Conservation (phyloP, 345 rosid species). For the Lagerstroemia speciosa region DNA sequence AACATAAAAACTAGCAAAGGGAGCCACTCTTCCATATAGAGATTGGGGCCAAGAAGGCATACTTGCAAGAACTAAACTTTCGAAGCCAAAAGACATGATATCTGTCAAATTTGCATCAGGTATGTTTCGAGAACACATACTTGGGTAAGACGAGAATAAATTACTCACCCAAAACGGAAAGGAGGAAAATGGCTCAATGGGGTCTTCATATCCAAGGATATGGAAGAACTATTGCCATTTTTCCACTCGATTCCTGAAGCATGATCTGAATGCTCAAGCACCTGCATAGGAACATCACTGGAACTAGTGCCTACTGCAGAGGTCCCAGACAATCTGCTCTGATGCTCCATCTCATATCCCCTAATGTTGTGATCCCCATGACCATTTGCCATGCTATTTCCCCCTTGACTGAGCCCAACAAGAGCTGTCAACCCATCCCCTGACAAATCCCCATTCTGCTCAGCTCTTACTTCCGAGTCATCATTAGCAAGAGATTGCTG, state of each 20-base stretch:
- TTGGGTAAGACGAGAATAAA: conserved; percentile 5
- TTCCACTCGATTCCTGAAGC: conserved; percentile 70
- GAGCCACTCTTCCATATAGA: neutral
- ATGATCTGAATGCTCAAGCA: conserved; percentile 58
- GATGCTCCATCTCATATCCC: conserved; percentile 40
- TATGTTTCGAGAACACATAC: neutral
- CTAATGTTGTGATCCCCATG: conserved; percentile 53
- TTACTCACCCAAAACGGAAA: conserved; percentile 85
- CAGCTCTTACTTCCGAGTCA: conserved; percentile 69
- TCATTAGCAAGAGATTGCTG: conserved; percentile 78
- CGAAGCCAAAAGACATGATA: conserved; percentile 1
- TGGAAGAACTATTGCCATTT: conserved; percentile 51
- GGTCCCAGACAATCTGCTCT: conserved; percentile 34
- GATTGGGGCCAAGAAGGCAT: neutral
- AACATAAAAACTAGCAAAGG: neutral
- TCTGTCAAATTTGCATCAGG: neutral
- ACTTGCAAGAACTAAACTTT: neutral
- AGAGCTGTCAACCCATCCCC: conserved; percentile 91
- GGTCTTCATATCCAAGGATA: conserved; percentile 84
- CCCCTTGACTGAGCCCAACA: conserved; percentile 81
- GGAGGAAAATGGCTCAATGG: conserved; percentile 96
- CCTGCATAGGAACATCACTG: conserved; percentile 46
- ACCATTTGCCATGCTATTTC: conserved; percentile 28
- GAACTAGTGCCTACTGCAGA: conserved; percentile 34
- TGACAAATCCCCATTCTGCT: conserved; percentile 60